Conservation (phyloP, 495 filamentous ascomycete species). For the Delitschia confertaspora region DNA sequence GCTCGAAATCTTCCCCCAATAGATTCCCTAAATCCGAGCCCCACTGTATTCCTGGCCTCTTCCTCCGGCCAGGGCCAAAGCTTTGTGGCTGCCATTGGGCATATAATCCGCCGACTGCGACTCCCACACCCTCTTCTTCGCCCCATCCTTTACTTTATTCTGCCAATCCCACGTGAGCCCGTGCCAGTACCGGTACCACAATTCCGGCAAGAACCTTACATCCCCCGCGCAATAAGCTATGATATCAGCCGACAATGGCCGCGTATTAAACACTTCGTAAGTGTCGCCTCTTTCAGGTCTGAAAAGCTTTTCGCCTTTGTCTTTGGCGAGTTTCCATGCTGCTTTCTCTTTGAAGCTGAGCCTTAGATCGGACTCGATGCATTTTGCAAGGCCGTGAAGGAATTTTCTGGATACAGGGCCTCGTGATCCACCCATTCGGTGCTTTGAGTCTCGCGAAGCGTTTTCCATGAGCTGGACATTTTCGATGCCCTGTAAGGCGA, state of each 20-base stretch:
- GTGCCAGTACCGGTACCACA: constrained; percentile 25
- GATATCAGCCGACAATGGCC: constrained; percentile 40
- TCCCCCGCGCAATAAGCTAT: constrained; percentile 43
- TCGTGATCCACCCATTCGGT: too few species aligned
- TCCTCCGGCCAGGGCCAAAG: too few species aligned
- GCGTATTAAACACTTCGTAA: constrained; percentile 43
- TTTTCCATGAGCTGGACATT: constrained; percentile 53
- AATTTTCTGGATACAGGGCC: constrained; percentile 24
- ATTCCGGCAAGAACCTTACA: constrained; percentile 37
- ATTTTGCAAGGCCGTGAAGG: constrained; percentile 38
- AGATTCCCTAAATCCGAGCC: too few species aligned
- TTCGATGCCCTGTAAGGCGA: constrained; percentile 35
- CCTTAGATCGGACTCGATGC: constrained; percentile 37
- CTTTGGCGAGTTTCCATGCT: constrained; percentile 39
- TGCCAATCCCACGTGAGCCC: too few species aligned
- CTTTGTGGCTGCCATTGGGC: too few species aligned
- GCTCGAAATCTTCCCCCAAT: too few species aligned
- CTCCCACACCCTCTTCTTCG: too few species aligned
- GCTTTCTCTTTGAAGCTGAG: constrained; percentile 7
- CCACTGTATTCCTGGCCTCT: too few species aligned
- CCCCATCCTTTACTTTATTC: too few species aligned
- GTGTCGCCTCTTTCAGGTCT: constrained; percentile 37
- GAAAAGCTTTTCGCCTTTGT: constrained; percentile 37
- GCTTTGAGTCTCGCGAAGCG: constrained; percentile 31
- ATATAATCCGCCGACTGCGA: too few species aligned